phyloP scores from a whole-genome alignment of 169 alveolate species.

The Plasmodium vinckei region DNA sequence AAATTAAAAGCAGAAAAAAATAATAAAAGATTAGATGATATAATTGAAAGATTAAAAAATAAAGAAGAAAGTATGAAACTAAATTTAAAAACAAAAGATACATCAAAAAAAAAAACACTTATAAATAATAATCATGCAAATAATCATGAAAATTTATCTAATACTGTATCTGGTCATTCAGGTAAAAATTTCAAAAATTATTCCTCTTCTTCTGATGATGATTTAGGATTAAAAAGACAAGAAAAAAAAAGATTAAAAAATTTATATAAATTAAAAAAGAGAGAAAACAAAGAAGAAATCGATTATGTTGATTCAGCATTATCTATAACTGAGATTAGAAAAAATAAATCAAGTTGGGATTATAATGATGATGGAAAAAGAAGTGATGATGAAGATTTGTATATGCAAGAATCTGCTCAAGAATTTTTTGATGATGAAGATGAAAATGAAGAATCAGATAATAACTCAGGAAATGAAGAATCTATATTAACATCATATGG shows the following conservation, averaged over 20 bases:
- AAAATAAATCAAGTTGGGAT: slow-evolving; percentile 73
- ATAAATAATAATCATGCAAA: slow-evolving; percentile 22
- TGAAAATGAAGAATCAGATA: slow-evolving; percentile 71
- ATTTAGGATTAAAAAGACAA: slow-evolving; percentile 73
- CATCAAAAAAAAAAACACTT: slow-evolving; percentile 8
- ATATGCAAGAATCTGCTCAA: slow-evolving; percentile 22
- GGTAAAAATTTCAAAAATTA: too few relatives aligned
- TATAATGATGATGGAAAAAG: slow-evolving; percentile 74
- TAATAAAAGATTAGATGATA: slow-evolving; percentile 71
- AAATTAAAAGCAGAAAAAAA: slow-evolving; percentile 29
- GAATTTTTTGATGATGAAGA: slow-evolving; percentile 73
- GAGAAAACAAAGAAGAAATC: slow-evolving; percentile 70
- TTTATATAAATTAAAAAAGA: slow-evolving; percentile 60
- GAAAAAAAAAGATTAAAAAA: slow-evolving; percentile 74
- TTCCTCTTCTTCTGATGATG: slow-evolving; percentile 34
- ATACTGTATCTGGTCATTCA: background rate
- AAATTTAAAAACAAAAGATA: slow-evolving; percentile 36
- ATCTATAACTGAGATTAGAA: slow-evolving; percentile 36
- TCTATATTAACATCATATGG: slow-evolving; percentile 68
- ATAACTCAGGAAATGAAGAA: slow-evolving; percentile 49
- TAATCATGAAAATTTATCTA: background rate
- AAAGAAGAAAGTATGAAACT: slow-evolving; percentile 57
- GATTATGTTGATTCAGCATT: slow-evolving; percentile 75
- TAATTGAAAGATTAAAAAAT: slow-evolving; percentile 62
- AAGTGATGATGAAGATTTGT: slow-evolving; percentile 76